Evolutionary conservation across 352 stramenopile genomes (phyloP).

Genomic region (Globisporangium uncinulatum): DNA sequence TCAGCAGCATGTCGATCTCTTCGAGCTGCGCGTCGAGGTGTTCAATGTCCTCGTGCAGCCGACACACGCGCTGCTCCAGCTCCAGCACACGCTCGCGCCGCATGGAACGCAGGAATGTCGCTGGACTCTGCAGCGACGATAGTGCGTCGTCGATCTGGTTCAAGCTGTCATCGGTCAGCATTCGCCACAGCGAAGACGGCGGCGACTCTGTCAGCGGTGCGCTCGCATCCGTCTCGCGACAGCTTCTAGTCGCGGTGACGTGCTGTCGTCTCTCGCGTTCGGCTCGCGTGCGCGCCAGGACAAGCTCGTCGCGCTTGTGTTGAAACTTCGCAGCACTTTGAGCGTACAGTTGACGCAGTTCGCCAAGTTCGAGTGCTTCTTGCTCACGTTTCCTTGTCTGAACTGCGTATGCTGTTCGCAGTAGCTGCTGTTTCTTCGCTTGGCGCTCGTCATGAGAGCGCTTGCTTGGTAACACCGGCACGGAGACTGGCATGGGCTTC

Average conservation of each 20-base stretch:
- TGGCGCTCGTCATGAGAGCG: background rate
- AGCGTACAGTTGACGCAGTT: slow-evolving; percentile 18
- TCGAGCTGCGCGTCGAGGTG: slow-evolving; percentile 26
- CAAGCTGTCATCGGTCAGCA: slow-evolving; percentile 13
- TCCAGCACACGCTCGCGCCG: slow-evolving; percentile 11
- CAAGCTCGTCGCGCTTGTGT: slow-evolving; percentile 12
- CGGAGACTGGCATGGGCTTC: no score
- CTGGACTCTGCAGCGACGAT: slow-evolving; percentile 4
- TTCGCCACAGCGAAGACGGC: slow-evolving; percentile 17
- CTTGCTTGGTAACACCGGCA: background rate
- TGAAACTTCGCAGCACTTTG: slow-evolving; percentile 15
- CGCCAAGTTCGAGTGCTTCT: slow-evolving; percentile 10
- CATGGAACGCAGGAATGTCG: slow-evolving; percentile 4
- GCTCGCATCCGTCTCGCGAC: background rate
- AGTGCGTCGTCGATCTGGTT: background rate
- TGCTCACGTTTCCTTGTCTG: slow-evolving; percentile 13
- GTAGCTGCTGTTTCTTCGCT: slow-evolving; percentile 1
- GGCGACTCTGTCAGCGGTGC: background rate
- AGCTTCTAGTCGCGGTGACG: no score
- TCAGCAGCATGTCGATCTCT: slow-evolving; percentile 24
- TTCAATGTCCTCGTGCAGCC: slow-evolving; percentile 12
- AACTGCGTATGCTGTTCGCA: background rate
- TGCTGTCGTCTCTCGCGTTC: slow-evolving; percentile 5
- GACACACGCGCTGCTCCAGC: slow-evolving; percentile 22
- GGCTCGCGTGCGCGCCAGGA: slow-evolving; percentile 8